A percentile compares a stretch with the other conserved stretches of the same genome.
Evolutionary conservation across 768 basidiomycete genomes (phyloP).

Genomic region (Tricholoma saponaceum): DNA sequence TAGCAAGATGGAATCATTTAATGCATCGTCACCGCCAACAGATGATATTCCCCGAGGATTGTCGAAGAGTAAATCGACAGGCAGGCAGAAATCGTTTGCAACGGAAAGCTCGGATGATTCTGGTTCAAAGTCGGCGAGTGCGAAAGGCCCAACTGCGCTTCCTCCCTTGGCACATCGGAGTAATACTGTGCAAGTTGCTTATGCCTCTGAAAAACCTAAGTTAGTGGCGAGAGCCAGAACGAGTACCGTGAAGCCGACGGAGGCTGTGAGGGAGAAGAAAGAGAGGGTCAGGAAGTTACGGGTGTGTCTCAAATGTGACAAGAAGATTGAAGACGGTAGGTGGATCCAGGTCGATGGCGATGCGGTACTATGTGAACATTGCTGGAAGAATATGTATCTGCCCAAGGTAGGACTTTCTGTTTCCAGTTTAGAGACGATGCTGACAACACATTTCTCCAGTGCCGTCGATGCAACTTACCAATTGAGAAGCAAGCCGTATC

Average conservation of each 20-base stretch:
- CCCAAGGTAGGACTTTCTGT: constrained; percentile 61
- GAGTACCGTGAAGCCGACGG: constrained; percentile 28
- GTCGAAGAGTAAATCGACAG: constrained; percentile 30
- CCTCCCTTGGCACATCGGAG: constrained; percentile 36
- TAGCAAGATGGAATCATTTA: constrained; percentile 28
- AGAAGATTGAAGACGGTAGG: constrained; percentile 70
- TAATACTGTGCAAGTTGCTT: constrained; percentile 47
- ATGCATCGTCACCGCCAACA: constrained; percentile 14
- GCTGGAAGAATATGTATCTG: constrained; percentile 96
- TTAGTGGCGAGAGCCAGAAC: constrained; percentile 55
- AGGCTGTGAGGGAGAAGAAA: constrained; percentile 20
- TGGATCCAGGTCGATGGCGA: constrained; percentile 81
- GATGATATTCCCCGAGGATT: constrained; percentile 17
- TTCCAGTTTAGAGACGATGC: constrained; percentile 2
- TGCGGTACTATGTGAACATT: constrained; percentile 77
- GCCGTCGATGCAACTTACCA: constrained; percentile 79
- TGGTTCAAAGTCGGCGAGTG: constrained; percentile 11
- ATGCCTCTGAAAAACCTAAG: constrained; percentile 47
- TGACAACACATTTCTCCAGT: constrained; percentile 38
- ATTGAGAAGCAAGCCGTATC: constrained; percentile 93
- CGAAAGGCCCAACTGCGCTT: constrained; percentile 3
- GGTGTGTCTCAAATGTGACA: constrained; percentile 65
- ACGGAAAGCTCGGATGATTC: constrained; percentile 8
- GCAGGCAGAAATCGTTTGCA: constrained; percentile 19
- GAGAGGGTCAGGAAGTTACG: constrained; percentile 31